These are phyloP conservation scores for Wickerhamomyces kurtzmanii DNA, from an alignment of 805 yeast species.

Conservation along the genomic window DNA sequence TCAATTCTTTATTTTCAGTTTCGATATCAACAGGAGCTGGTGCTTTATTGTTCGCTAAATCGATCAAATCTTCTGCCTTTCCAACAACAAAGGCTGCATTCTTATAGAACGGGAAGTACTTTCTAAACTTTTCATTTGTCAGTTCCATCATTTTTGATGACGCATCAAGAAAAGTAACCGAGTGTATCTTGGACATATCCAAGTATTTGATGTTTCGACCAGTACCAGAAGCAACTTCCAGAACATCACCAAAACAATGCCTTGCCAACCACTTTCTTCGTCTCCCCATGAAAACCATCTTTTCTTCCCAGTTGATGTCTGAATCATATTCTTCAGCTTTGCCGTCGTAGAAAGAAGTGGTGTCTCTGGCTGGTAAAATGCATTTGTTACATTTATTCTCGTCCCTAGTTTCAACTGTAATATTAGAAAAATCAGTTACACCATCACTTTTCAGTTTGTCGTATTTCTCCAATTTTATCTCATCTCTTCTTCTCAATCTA, in stretches of 20 bases:
- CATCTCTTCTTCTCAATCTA: slow-evolving; percentile 54
- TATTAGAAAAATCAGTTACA: slow-evolving; percentile 18
- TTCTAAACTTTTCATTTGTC: slow-evolving; percentile 63
- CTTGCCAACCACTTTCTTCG: slow-evolving; percentile 75
- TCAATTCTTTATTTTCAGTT: slow-evolving; percentile 15
- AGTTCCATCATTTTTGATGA: slow-evolving; percentile 79
- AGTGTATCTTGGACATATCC: slow-evolving; percentile 45
- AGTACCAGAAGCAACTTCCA: slow-evolving; percentile 94
- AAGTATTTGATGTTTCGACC: slow-evolving; percentile 84
- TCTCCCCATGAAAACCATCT: slow-evolving; percentile 33
- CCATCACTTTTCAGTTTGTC: slow-evolving; percentile 36
- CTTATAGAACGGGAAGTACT: slow-evolving; percentile 52
- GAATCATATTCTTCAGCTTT: slow-evolving; percentile 77
- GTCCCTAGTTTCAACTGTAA: slow-evolving; percentile 18
- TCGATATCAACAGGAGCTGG: slow-evolving; percentile 11
- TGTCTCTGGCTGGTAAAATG: slow-evolving; percentile 67
- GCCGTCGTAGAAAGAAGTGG: slow-evolving; percentile 68
- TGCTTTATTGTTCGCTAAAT: slow-evolving; percentile 32
- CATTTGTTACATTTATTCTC: slow-evolving; percentile 22
- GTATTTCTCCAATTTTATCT: slow-evolving; percentile 48
- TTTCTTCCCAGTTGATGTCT: slow-evolving; percentile 54
- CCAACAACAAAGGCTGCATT: slow-evolving; percentile 87
- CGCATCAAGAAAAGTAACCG: slow-evolving; percentile 81
- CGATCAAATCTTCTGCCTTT: slow-evolving; percentile 70
- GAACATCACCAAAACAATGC: slow-evolving; percentile 76